phyloP scores from a whole-genome alignment of 805 yeast genomes.

The Candida ascalaphidarum region DNA sequence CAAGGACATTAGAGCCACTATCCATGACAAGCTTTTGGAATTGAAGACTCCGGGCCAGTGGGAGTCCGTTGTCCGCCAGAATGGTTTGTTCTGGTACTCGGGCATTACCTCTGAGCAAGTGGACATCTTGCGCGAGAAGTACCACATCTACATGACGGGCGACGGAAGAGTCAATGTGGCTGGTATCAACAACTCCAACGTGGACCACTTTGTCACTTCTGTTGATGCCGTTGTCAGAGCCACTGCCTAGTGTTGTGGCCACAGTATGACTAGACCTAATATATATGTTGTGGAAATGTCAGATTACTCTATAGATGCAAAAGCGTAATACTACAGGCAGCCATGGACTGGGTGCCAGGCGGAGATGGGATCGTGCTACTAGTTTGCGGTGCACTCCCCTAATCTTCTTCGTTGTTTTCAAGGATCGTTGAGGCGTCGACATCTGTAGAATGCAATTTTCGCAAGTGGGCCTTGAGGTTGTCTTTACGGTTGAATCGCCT shows the following conservation, averaged over 20 bases:
- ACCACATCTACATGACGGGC: constrained; percentile 29
- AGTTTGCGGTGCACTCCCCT: no score
- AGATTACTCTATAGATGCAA: no score
- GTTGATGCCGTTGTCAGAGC: constrained; percentile 28
- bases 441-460: constrained; percentile 22
- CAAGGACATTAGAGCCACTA: constrained; percentile 18
- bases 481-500: constrained; percentile 53
- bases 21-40: constrained; percentile 19
- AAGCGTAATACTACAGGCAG: no score
- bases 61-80: constrained; percentile 25
- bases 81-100: constrained; percentile 38
- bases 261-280: no score
- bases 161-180: constrained; percentile 39
- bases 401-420: no score
- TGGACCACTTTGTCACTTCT: constrained; percentile 27
- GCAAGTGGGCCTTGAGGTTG: constrained; percentile 51
- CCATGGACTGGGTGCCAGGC: no score
- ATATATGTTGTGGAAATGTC: no score
- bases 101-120: constrained; percentile 29
- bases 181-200: constrained; percentile 30
- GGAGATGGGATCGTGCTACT: no score
- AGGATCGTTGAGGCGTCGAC: no score
- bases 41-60: constrained; percentile 37
- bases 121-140: constrained; percentile 18
- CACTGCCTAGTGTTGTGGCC: no score